Percentiles rank a stretch among this genome's conserved stretches.
phyloP scores from a whole-genome alignment of 2,329 filamentous ascomycete species.

The Fusarium staphyleae region DNA sequence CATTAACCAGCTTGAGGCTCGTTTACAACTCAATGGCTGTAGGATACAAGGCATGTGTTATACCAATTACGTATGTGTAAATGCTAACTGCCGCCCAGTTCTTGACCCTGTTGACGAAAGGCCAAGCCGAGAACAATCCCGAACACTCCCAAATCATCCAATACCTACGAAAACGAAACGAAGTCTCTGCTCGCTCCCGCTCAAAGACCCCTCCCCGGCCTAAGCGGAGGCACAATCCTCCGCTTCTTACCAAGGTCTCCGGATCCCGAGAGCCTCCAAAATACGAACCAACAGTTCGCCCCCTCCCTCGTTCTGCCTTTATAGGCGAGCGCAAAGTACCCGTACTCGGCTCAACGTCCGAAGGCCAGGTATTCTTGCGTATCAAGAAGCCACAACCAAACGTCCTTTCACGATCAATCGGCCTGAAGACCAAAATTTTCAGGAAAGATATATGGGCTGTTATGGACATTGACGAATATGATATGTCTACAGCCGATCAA shows the following conservation, averaged over 20 bases:
- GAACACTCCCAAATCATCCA: slow-evolving; percentile 52
- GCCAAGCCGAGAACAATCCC: slow-evolving; percentile 47
- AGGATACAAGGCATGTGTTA: slow-evolving; percentile 67
- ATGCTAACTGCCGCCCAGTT: slow-evolving; percentile 43
- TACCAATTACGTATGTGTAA: not conserved
- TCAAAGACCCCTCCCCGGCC: slow-evolving; percentile 21
- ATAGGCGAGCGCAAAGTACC: slow-evolving; percentile 57
- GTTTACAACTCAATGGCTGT: slow-evolving; percentile 68
- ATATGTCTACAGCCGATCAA: slow-evolving; percentile 38
- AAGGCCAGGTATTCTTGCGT: slow-evolving; percentile 69
- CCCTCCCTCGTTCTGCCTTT: slow-evolving; percentile 58
- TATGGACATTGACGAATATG: slow-evolving; percentile 50
- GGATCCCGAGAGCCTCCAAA: slow-evolving; percentile 48
- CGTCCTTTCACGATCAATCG: slow-evolving; percentile 64
- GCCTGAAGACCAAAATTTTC: slow-evolving; percentile 57
- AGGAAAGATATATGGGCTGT: slow-evolving; percentile 50
- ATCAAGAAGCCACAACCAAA: slow-evolving; percentile 69
- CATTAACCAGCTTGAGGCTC: slow-evolving; percentile 65
- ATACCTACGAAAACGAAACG: slow-evolving; percentile 48
- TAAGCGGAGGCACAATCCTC: slow-evolving; percentile 25
- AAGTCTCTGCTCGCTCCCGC: slow-evolving; percentile 33
- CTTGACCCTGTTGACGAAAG: slow-evolving; percentile 51
- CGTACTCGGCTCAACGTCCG: slow-evolving; percentile 58
- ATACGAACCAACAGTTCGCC: slow-evolving; percentile 57
- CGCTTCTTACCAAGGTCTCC: slow-evolving; percentile 47